Conservation (phyloP, 768 basidiomycete genomes). For the Collybiopsis luxurians region DNA sequence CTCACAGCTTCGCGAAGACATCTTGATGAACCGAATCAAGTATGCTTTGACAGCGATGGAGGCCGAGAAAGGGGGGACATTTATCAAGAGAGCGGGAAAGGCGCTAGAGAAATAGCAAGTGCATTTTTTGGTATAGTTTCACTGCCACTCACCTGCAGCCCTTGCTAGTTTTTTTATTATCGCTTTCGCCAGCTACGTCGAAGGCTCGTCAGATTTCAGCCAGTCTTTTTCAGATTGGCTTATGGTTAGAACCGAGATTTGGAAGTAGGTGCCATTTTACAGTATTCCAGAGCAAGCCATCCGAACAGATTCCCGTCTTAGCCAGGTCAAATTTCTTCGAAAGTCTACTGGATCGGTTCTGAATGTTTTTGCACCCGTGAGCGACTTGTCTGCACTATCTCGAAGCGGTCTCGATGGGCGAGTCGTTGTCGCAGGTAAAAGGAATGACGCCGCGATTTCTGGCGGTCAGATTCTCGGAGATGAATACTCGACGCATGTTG, state of each 20-base stretch:
- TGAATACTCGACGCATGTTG: slow-evolving; percentile 93
- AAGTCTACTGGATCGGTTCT: slow-evolving; percentile 78
- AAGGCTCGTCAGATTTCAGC: slow-evolving; percentile 52
- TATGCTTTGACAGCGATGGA: slow-evolving; percentile 83
- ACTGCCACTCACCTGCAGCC: neutral
- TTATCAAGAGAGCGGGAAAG: slow-evolving; percentile 65
- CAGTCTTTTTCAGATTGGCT: slow-evolving; percentile 87
- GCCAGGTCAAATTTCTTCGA: slow-evolving; percentile 85
- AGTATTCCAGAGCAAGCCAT: neutral
- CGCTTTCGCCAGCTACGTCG: slow-evolving; percentile 87
- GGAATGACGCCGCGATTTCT: slow-evolving; percentile 68
- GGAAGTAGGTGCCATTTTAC: slow-evolving; percentile 63
- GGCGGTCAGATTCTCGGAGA: slow-evolving; percentile 90
- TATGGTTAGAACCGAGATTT: slow-evolving; percentile 82
- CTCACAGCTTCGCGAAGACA: slow-evolving; percentile 86
- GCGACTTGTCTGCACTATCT: slow-evolving; percentile 82
- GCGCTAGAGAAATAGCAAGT: slow-evolving; percentile 89
- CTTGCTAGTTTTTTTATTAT: slow-evolving; percentile 85
- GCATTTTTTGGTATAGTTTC: neutral
- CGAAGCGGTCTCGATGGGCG: slow-evolving; percentile 59
- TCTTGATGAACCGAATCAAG: slow-evolving; percentile 76
- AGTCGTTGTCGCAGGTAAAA: slow-evolving; percentile 61
- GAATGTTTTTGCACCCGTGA: slow-evolving; percentile 89
- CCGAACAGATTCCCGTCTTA: slow-evolving; percentile 22
- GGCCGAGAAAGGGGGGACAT: slow-evolving; percentile 54